Base-by-base conservation (phyloP, 2,329 filamentous ascomycete species). In the Pyrenophora graminea region DNA sequence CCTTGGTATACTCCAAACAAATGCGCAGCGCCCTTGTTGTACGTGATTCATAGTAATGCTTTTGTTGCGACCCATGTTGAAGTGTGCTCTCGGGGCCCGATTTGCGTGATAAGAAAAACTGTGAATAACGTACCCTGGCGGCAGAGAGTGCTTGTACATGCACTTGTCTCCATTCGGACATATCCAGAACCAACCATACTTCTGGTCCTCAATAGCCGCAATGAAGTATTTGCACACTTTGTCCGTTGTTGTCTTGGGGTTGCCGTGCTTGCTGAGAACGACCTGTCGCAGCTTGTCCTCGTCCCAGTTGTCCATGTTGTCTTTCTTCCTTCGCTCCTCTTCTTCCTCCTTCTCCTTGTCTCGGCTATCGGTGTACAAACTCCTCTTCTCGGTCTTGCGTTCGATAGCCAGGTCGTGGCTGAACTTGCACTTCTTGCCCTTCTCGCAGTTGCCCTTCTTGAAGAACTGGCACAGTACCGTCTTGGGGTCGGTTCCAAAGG, bases 151-250 rank as follows among this genome's bases (percentile, higher is more conserved):
- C 77, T 89, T 92, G 74, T 99, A 99, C 88, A 94, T 97, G 88
- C 94, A 99, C 76, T 96, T 90, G 72, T 99, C 89, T 58, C 90
- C 93, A 60, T 97, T 97, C 39, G 94, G 94, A 82, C 94, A 99
- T 53, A 86, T 82, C 94, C 94, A 99, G 78, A 99, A 97, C 94
- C 94, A 99, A 57, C 94, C 94, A 68, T 99, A 99, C 77, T 97
- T 99, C 67, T 91, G 90, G 71, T 99, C 94, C 77, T 99, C 94
- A 57, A 99, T 94, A 21, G 94, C 94, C 63, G 92, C 87, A 72
- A 97, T 94, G 74, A 99, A 99, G 80, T 80, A 96, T 77, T 97
- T 99, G 90, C 94, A 99, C 62, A 99, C 94, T 78, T 97, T 99
- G 72, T 99, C 94, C 39, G 94, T 99, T 4, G 89, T 90, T 18